A percentile compares a stretch with the other conserved stretches of the same genome.
Evolutionary conservation across 2,329 filamentous ascomycete species (phyloP).

Genomic region (Trichoderma harzianum): DNA sequence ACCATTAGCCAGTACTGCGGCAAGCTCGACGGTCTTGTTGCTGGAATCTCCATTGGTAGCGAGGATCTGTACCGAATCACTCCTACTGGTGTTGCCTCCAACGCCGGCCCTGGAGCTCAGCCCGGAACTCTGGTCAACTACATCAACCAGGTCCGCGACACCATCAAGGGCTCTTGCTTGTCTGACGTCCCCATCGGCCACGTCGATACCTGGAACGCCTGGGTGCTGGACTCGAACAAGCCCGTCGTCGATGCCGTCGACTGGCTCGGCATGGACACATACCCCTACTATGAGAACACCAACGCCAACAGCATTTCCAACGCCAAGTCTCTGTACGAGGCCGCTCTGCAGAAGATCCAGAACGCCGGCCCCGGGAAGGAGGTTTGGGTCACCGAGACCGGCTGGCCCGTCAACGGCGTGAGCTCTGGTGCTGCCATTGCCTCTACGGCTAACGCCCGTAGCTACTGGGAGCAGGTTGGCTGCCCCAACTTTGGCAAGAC

Average conservation of each 20-base stretch:
- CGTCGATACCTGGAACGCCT: constrained; percentile 86
- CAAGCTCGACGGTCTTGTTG: constrained; percentile 63
- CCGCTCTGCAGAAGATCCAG: constrained; percentile 59
- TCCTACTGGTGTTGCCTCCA: constrained; percentile 61
- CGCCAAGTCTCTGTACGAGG: constrained; percentile 64
- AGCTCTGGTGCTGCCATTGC: constrained; percentile 61
- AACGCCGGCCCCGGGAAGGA: constrained; percentile 61
- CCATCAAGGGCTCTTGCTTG: constrained; percentile 61
- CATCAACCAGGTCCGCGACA: constrained; percentile 63
- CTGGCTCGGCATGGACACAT: constrained; percentile 81
- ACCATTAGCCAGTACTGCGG: constrained; percentile 68
- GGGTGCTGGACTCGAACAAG: constrained; percentile 68
- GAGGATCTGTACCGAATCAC: constrained; percentile 85
- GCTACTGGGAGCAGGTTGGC: constrained; percentile 76
- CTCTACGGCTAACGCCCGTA: constrained; percentile 64
- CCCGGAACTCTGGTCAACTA: constrained; percentile 64
- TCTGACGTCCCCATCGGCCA: constrained; percentile 65
- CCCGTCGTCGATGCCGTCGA: constrained; percentile 67
- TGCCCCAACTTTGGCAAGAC: constrained; percentile 64
- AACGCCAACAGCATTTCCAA: constrained; percentile 63
- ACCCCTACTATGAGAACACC: constrained; percentile 78
- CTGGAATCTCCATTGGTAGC: constrained; percentile 79
- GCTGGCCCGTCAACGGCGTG: constrained; percentile 74
- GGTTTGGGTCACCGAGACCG: constrained; percentile 86
- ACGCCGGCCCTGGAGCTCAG: constrained; percentile 59